These are phyloP conservation scores for Paramecium pentaurelia DNA, from an alignment of 73 alveolate genomes.

Conservation along the genomic window DNA sequence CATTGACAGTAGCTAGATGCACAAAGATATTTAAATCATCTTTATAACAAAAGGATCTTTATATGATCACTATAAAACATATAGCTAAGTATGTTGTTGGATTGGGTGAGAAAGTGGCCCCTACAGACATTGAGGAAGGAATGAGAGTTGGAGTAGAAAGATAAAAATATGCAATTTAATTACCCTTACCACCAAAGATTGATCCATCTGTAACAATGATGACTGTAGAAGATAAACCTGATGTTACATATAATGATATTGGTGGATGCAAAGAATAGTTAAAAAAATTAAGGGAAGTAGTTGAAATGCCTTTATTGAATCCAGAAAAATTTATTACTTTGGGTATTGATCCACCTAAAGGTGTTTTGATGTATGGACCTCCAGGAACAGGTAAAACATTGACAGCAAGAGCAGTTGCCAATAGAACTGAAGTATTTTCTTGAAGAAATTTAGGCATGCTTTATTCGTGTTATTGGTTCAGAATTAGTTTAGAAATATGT, in stretches of 20 bases:
- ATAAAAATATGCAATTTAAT: slow-evolving; percentile 86
- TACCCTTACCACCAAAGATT: slow-evolving; percentile 99
- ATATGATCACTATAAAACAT: slow-evolving; percentile 95
- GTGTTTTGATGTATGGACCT: slow-evolving; percentile 96
- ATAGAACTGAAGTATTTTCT: slow-evolving; percentile 73
- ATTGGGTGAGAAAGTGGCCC: slow-evolving; percentile 97
- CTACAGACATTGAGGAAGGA: slow-evolving; percentile 99
- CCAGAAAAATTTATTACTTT: slow-evolving; percentile 83
- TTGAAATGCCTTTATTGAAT: slow-evolving; percentile 84
- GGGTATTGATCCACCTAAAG: slow-evolving; percentile 74
- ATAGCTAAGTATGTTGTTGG: slow-evolving; percentile 99
- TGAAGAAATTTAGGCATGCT: slow-evolving; percentile 79
- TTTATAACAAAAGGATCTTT: slow-evolving; percentile 75
- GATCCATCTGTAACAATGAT: slow-evolving; percentile 99
- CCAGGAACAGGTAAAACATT: slow-evolving; percentile 99
- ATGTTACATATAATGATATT: slow-evolving; percentile 98
- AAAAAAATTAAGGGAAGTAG: slow-evolving; percentile 83
- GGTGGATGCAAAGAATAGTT: slow-evolving; percentile 98
- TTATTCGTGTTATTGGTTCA: slow-evolving; percentile 98
- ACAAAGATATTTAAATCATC: slow-evolving; percentile 26
- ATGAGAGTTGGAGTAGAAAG: slow-evolving; percentile 99
- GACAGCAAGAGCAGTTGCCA: slow-evolving; percentile 99
- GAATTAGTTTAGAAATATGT: slow-evolving; percentile 98
- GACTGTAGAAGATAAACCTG: slow-evolving; percentile 99
- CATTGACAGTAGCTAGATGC: slow-evolving; percentile 53